Base-by-base conservation (phyloP, 768 basidiomycete genomes). In the Rhodotorula graminis region DNA sequence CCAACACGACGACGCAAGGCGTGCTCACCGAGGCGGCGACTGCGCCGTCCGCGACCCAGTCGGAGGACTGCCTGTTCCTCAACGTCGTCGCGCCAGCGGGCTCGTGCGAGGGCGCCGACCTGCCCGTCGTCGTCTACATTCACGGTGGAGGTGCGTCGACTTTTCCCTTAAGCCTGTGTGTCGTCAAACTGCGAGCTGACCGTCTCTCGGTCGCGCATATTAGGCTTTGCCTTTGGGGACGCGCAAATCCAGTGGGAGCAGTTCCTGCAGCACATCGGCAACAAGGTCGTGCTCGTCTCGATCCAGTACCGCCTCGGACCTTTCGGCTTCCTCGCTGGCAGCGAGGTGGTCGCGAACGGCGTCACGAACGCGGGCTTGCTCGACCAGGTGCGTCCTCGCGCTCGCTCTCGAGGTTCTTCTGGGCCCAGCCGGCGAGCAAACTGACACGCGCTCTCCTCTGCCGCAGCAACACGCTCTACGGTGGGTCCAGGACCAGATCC, bases 271-370 rank as follows among this genome's bases (percentile, higher is more conserved):
- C 33, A 40, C 57, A 19, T 33, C 21, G 57, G 57, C 33, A 21
- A 33, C 37, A 10, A 14, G 33, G 19, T 86, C 44, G 80, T 87
- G 53, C 84, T 82, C 72, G 85, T 85, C 44, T 82, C 81, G 59
- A 76, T 85, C 75, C 84, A 86, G 74, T 87, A 87, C 74, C 82
- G 86, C 50, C 75, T 86, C 27, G 84, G 84, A 11, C 82, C 84
- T 7, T 81, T 86, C 27, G 86, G 86, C 1, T 86, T 84, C 65
- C 83, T 84, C 10, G 81, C 82, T 68, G 83, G 84, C 14, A 64
- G 76, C 18, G 82, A 83, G 81, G 85, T 85, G 87, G 18, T 14
- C 14, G 11, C 12, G 14, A 12, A 12, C 44, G 44, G 44, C 6
- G 11, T 12, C 5, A 3, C 18, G 44, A 46, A 46, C 11, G 44